Base-by-base conservation (phyloP, 257 asterid genomes). In the Solanum rostratum region DNA sequence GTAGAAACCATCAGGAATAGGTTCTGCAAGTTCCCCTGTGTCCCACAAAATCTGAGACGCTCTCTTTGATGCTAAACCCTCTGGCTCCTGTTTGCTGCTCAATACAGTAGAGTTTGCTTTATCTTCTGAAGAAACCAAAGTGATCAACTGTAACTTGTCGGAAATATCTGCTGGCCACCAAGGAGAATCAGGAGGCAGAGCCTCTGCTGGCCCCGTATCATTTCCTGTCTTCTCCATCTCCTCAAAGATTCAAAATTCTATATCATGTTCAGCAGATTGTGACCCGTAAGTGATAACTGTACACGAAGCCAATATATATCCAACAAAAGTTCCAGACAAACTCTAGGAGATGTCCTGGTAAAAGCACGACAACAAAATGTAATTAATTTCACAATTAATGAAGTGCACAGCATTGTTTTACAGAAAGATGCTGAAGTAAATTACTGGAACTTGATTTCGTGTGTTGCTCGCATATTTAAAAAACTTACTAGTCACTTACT, bases 1-100 rank as follows among this genome's bases (percentile, higher is more conserved):
- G 90, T 94, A 94, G 89, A 95, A 95, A 87, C 98, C 98, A 89
- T 95, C 97, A 55, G 97, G 98, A 85, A 95, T 92, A 80, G 93
- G 93, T 82, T 93, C 97, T 59, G 92, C 66, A 69, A 95, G 94
- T 88, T 89, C 90, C 87, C 99, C 99, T 65, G 97, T 91, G 86
- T 90, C 94, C 99, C 99, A 94, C 90, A 95, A 89, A 70, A 92
- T 88, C 91, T 92, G 97, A 20, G 97, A 95, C 69, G 90, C 94
- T 86, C 87, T 90, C 84, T 89, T 92, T 86, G 89, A 88, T 69
- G 91, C 91, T 80, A 84, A 86, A 86, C 73, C 88, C 84, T 88
- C 93, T 55, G 86, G 81, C 85, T 92, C 95, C 76, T 84, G 86
- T 81, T 87, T 93, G 86, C 74, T 78, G 74, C 81, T 90, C 82